Evolutionary conservation across 2,329 filamentous ascomycete species (phyloP), one percentile per base, ranked within the genome.

Genomic region (Arachnopeziza araneosa): DNA sequence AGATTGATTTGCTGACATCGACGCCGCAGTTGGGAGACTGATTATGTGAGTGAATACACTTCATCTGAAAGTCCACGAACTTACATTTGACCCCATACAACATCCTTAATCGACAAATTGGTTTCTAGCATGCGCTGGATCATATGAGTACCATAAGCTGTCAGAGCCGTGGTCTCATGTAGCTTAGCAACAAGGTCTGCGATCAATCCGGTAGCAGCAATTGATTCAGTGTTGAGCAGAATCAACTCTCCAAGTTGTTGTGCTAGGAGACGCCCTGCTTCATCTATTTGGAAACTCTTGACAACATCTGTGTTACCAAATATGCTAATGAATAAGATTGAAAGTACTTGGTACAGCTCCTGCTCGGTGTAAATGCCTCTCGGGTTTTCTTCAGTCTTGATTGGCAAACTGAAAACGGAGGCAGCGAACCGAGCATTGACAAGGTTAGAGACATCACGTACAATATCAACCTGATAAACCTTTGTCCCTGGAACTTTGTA

Each of bases 1-100:
- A 1, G 83, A 85, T 71, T 92, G 87, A 67, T 85, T 89, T 1
- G 89, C 85, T 8, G 90, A 85, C 72, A 88, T 82, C 1, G 86
- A 83, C 3, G 80, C 81, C 0, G 85, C 84, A 0, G 85, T 85
- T 0, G 89, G 89, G 26, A 72, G 53, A 48, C 68, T 70, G 52
- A 2, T 21, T 21, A 10, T 19, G 36, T 64, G 23, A 63, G 58
- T 52, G 24, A 32, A 22, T 26, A 14, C 2, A 10, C 23, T 24
- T 23, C n/a, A 50, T 26, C 1, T 10, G 6, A 50, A 23, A 24
- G 10, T 19, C 14, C 21, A 24, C 24, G 7, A 24, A 59, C 66
- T 64, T 63, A 70, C 66, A 71, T 60, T 22, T 72, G 67, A 50
- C 60, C 60, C 66, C 66, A 71, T 0, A 88, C 84, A 62, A 92